Percentiles rank a stretch among this genome's conserved stretches.
Conservation (phyloP, 257 asterid genomes). For the Hygrophila difformis region DNA sequence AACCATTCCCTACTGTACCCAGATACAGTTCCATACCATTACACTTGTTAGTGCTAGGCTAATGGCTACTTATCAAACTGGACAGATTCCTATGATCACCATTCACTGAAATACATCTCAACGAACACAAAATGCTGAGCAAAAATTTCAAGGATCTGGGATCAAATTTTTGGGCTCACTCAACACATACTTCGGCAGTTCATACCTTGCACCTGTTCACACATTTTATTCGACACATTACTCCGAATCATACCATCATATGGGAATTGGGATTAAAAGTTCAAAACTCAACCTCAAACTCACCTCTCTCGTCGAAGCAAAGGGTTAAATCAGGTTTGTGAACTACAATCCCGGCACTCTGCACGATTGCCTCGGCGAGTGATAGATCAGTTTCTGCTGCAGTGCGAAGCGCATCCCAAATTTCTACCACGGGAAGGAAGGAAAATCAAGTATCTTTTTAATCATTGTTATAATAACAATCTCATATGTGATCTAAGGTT, state of each 20-base stretch:
- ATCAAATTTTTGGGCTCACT: constrained; percentile 81
- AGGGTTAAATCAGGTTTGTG: constrained; percentile 64
- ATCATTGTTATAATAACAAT: not conserved
- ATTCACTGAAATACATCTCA: too few species aligned
- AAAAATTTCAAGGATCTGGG: constrained; percentile 23
- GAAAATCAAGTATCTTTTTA: not conserved
- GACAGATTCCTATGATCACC: too few species aligned
- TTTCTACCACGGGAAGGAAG: constrained; percentile 28
- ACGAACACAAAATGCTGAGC: not conserved
- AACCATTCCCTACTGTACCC: too few species aligned
- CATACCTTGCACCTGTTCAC: constrained; percentile 64
- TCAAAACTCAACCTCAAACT: not conserved
- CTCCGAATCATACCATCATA: too few species aligned
- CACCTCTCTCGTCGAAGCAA: constrained; percentile 70
- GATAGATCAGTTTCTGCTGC: constrained; percentile 66
- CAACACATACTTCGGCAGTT: constrained; percentile 66
- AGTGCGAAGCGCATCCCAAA: constrained; percentile 75
- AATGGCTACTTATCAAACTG: too few species aligned
- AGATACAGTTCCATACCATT: too few species aligned
- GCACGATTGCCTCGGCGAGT: constrained; percentile 53
- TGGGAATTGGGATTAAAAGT: not conserved
- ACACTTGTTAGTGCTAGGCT: not conserved
- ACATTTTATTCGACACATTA: too few species aligned
- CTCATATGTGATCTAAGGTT: not conserved
- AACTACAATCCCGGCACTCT: constrained; percentile 58